phyloP scores from a whole-genome alignment of 176 grass and related monocot genomes.

The Ensete ventricosum region DNA sequence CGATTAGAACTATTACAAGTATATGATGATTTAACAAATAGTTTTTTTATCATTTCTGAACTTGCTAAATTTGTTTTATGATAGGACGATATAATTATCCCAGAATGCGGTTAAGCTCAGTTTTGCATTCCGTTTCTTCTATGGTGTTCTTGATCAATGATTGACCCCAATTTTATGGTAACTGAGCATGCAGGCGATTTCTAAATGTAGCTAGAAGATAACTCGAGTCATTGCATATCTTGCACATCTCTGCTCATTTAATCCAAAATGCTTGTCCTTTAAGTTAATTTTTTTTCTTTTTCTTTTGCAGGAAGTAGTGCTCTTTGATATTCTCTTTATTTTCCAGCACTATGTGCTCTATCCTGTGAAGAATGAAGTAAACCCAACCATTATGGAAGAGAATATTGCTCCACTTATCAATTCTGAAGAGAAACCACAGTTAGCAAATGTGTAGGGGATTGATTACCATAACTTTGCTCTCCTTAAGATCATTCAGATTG shows the following conservation, averaged over 20 bases:
- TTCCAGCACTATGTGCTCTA: conserved; percentile 88
- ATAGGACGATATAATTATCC: too few relatives aligned
- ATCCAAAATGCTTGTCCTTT: neutral
- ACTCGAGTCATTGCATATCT: neutral
- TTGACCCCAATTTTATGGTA: too few relatives aligned
- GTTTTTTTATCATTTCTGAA: too few relatives aligned
- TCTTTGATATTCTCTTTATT: conserved; percentile 90
- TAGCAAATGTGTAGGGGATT: conserved; percentile 39
- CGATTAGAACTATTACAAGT: too few relatives aligned
- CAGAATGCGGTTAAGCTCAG: too few relatives aligned
- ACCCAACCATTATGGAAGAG: conserved; percentile 46
- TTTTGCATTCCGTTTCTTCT: too few relatives aligned
- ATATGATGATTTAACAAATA: too few relatives aligned
- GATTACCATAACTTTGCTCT: neutral
- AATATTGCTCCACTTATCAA: conserved; percentile 51
- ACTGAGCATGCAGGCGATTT: neutral
- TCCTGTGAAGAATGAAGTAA: conserved; percentile 45
- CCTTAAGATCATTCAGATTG: too few relatives aligned
- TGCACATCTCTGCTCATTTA: too few relatives aligned
- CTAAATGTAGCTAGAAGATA: neutral
- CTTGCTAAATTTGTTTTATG: too few relatives aligned
- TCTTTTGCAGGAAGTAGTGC: conserved; percentile 54
- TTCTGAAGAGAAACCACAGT: conserved; percentile 63
- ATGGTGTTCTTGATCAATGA: too few relatives aligned
- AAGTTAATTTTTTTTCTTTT: conserved; percentile 19